phyloP scores from a whole-genome alignment of 2,329 filamentous ascomycete genomes.

The Aspergillus sp. region DNA sequence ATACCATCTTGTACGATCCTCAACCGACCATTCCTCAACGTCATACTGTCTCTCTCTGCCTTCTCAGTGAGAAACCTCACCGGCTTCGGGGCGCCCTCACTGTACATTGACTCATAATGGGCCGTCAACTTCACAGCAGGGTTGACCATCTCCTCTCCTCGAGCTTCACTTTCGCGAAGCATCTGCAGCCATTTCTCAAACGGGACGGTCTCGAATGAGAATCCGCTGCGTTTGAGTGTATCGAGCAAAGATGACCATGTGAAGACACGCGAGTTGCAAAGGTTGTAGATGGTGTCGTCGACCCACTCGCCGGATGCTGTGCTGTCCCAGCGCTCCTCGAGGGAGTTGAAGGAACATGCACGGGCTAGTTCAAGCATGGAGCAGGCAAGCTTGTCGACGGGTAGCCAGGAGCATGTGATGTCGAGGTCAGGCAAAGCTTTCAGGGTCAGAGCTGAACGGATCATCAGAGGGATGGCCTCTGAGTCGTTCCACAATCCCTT shows the following conservation, averaged over 20 bases:
- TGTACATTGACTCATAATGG: constrained; percentile 34
- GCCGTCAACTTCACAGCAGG: constrained; percentile 36
- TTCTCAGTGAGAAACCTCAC: constrained; percentile 30
- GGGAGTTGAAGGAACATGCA: constrained; percentile 12
- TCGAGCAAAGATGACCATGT: constrained; percentile 38
- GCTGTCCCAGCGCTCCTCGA: neutral
- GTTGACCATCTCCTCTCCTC: constrained; percentile 31
- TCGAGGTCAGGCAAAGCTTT: constrained; percentile 28
- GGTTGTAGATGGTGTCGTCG: constrained; percentile 34
- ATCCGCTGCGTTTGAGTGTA: constrained; percentile 30
- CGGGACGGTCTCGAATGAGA: constrained; percentile 38
- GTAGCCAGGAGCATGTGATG: constrained; percentile 34
- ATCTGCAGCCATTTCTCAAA: constrained; percentile 37
- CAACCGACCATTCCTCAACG: constrained; percentile 28
- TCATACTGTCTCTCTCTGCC: constrained; percentile 32
- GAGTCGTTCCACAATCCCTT: constrained; percentile 38
- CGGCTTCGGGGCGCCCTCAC: neutral
- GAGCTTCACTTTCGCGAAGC: constrained; percentile 31
- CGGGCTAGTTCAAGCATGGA: constrained; percentile 30
- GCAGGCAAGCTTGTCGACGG: constrained; percentile 31
- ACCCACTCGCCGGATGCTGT: neutral
- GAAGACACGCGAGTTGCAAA: constrained; percentile 35
- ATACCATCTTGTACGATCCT: constrained; percentile 36
- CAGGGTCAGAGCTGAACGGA: constrained; percentile 33
- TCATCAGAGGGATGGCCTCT: constrained; percentile 36